Percentiles rank a stretch among this genome's conserved stretches.
Evolutionary conservation across 1,284 basidiomycete genomes (phyloP).

Genomic region (Ganoderma leucocontextum): DNA sequence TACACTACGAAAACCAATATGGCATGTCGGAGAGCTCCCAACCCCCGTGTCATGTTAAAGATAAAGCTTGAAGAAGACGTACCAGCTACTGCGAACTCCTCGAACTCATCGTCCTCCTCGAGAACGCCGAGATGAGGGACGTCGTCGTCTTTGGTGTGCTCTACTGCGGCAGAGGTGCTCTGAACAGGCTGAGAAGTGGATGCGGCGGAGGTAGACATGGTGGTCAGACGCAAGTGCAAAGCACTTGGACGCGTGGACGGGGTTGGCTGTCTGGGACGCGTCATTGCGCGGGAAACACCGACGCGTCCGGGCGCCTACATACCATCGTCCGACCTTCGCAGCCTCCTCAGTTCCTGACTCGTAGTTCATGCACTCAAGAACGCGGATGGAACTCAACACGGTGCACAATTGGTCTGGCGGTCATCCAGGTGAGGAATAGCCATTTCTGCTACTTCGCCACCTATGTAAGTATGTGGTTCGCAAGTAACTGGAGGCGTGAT

Average conservation of each 20-base stretch:
- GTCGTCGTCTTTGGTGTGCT: slow-evolving; percentile 50
- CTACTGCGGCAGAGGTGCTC: slow-evolving; percentile 42
- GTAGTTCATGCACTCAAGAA: no score
- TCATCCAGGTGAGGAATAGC: no score
- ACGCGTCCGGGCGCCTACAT: slow-evolving; percentile 19
- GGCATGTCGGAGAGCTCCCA: no score
- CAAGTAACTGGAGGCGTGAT: no score
- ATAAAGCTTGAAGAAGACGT: slow-evolving; percentile 27
- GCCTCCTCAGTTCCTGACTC: not conserved
- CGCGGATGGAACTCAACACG: no score
- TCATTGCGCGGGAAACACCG: slow-evolving; percentile 36
- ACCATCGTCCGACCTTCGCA: not conserved
- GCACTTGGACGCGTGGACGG: slow-evolving; percentile 1
- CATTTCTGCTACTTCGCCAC: no score
- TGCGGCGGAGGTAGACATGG: slow-evolving; percentile 43
- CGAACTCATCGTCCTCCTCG: slow-evolving; percentile 88
- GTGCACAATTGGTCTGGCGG: no score
- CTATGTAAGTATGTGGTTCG: no score
- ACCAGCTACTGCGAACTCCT: slow-evolving; percentile 82
- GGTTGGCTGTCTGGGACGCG: slow-evolving; percentile 34
- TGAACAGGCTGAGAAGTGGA: slow-evolving; percentile 48
- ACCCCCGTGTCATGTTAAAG: not conserved
- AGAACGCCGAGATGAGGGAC: slow-evolving; percentile 73
- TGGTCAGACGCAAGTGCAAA: slow-evolving; percentile 16
- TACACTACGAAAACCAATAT: not conserved